Evolutionary conservation across 768 basidiomycete genomes (phyloP), one percentile per base, ranked within the genome.

Genomic region (Lepiota brunneoincarnata): DNA sequence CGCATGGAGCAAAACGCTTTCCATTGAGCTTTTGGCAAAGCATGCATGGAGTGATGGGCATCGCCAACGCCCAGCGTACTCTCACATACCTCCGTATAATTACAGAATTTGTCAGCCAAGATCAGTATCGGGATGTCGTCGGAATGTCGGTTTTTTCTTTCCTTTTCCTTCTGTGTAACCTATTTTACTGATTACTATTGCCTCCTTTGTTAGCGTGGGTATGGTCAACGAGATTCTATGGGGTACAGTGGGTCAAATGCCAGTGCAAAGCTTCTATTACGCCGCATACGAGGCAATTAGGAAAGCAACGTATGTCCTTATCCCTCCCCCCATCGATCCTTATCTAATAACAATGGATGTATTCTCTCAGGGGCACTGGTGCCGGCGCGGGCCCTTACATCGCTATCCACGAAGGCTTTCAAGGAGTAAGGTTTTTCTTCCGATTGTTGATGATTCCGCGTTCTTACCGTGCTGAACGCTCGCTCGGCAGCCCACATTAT

Each of bases 11-110:
- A 20, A 50, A 44, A 42, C 44, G 39, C 54, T 26, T 36, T 21
- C 40, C 35, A 50, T 54, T 54, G 34, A 26, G 26, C 53, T 46
- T 49, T 55, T 37, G 52, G 45, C 44, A n/a, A 43, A 76, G 73
- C 63, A 72, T 91, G 59, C 79, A 84, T 60, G 89, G 90, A 51
- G 83, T 88, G 49, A 95, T 95, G 93, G 93, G 93, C 39, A 73
- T 89, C 36, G 88, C 91, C 42, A 96, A 97, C 60, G 92, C 89
- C 9, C 88, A 95, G 62, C 82, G 94, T 26, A 81, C 89, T 15
- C 76, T 95, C 53, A 85, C 88, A 60, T 87, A 90, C 65, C 84
- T 94, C 62, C 82, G 91, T 26, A 84, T 87, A 58, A 65, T 91
- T 54, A 82, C 85, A 51, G 90, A 91, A 70, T 95, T 96, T 74